These are phyloP conservation scores for Pseudocercospora macadamiae DNA, from an alignment of 2,329 filamentous ascomycete genomes.

Conservation along the genomic window DNA sequence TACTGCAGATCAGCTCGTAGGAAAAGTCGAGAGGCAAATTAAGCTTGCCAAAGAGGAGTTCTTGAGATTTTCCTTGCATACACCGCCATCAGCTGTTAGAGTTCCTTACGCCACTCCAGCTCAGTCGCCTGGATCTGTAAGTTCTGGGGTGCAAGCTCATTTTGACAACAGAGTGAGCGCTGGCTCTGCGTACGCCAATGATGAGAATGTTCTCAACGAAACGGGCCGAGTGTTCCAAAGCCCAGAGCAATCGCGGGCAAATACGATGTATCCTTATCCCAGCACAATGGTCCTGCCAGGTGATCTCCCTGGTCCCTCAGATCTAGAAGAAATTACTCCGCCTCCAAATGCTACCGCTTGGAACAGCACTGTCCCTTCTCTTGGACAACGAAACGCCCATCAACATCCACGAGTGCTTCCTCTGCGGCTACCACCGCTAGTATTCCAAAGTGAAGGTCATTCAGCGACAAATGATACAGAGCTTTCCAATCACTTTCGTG, in stretches of 20 bases:
- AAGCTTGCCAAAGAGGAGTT: not conserved
- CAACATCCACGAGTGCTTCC: too few species aligned
- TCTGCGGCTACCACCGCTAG: too few species aligned
- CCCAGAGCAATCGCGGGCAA: not conserved
- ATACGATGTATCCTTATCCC: not conserved
- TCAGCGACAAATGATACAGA: too few species aligned
- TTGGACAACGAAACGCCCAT: too few species aligned
- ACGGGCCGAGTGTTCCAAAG: not conserved
- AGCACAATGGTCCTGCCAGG: not conserved
- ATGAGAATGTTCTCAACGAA: not conserved
- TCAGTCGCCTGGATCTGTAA: not conserved
- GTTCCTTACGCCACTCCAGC: not conserved
- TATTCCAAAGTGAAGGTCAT: too few species aligned
- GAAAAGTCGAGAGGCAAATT: slow-evolving; percentile 1
- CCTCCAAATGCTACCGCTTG: not conserved
- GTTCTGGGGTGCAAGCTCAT: not conserved
- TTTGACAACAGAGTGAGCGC: not conserved
- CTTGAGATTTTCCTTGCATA: not conserved
- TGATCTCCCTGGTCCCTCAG: not conserved
- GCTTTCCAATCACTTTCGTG: too few species aligned
- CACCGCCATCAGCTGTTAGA: not conserved
- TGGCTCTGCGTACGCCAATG: not conserved
- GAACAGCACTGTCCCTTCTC: too few species aligned
- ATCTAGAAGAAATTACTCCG: not conserved
- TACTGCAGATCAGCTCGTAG: not conserved